Conservation (phyloP, 257 asterid species). For the Sherardia arvensis region DNA sequence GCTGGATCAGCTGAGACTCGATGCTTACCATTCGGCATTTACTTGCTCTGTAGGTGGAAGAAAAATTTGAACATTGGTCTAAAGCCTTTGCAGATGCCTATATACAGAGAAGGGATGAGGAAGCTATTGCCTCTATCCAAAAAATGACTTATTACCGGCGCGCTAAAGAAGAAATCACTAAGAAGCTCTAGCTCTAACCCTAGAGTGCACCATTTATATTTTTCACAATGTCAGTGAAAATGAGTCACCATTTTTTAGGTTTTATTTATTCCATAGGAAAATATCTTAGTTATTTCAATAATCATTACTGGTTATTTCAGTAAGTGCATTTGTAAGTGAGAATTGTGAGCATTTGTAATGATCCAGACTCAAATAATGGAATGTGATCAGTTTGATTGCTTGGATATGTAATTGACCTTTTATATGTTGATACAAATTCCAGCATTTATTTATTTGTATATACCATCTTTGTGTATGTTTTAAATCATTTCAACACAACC, state of each 20-base stretch:
- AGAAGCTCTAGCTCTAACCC: slow-evolving; percentile 68
- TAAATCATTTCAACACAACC: too few relatives aligned
- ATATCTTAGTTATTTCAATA: neutral
- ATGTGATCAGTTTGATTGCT: neutral
- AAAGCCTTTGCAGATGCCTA: slow-evolving; percentile 57
- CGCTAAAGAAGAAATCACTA: slow-evolving; percentile 68
- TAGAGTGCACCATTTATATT: slow-evolving; percentile 9
- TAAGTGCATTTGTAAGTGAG: neutral
- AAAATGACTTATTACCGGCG: slow-evolving; percentile 88
- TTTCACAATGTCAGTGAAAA: neutral
- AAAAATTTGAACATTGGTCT: slow-evolving; percentile 45
- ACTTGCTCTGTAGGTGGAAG: slow-evolving; percentile 50
- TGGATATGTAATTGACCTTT: neutral
- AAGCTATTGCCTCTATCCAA: slow-evolving; percentile 53
- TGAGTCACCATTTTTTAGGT: neutral
- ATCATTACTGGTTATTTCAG: neutral
- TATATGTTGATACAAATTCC: neutral
- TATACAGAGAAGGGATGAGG: slow-evolving; percentile 34
- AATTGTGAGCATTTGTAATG: neutral
- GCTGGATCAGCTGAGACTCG: neutral
- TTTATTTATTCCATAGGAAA: too few relatives aligned
- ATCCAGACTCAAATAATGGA: neutral
- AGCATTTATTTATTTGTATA: too few relatives aligned
- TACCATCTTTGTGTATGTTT: too few relatives aligned
- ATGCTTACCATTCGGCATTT: neutral